Evolutionary conservation across 2,329 filamentous ascomycete genomes (phyloP), one percentile per base, ranked within the genome.

Genomic region (Plectosphaerella plurivora): DNA sequence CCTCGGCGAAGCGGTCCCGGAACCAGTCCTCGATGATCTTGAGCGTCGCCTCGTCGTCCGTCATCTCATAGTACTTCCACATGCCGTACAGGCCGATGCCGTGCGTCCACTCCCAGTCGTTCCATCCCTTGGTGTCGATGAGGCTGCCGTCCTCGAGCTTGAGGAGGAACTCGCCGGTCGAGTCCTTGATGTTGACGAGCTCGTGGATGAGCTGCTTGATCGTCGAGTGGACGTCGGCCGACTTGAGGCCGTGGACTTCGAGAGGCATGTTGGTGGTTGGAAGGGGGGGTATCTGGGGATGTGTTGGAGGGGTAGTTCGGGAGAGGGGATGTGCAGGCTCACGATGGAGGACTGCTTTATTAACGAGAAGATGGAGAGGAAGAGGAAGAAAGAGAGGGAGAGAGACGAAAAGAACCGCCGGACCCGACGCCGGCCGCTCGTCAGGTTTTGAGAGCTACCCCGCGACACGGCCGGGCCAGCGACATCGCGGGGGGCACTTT

Each of bases 91-190:
- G 81, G 5, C 88, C 88, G 61, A 91, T 82, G 44, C 88, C 88
- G 66, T 91, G 88, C 1, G 87, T 91, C 86, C 87, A 90, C 70
- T 91, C 88, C 88, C 88, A 92, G 63, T 86, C 86, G 57, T 87
- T 80, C 89, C 88, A 93, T 53, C 87, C 88, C 69, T 93, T 93
- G 53, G 89, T 91, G 68, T 92, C 88, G 63, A 93, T 91, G 48
- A 91, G 75, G 36, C 86, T 81, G 53, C 88, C 88, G 61, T 92
- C 88, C 2, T 79, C 75, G 36, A 93, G 77, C 18, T 76, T 83
- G 54, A 91, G 73, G 22, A 92, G 75, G 66, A 91, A 92, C 62
- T 88, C 78, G 48, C 88, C 88, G 0, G 86, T 88, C 39, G 77
- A 79, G 71, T 93, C 89, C 62, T 83, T 82, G 70, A 92, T 91